Conservation (phyloP, 1,139 yeast species). For the Casaregolazyma lundiana region DNA sequence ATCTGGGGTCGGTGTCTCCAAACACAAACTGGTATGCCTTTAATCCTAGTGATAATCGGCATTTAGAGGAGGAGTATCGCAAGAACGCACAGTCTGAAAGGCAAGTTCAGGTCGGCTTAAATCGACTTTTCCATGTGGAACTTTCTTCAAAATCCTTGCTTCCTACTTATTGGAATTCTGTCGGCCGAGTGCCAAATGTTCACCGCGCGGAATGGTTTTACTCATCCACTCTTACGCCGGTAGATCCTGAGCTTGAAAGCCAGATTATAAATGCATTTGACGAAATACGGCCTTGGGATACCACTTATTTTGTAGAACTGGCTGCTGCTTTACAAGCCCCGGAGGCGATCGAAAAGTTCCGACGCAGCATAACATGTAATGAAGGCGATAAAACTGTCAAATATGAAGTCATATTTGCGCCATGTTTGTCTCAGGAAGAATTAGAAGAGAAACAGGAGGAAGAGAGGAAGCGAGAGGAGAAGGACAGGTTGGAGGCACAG, state of each 20-base stretch:
- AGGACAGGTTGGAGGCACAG: constrained; percentile 9
- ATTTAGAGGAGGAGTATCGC: constrained; percentile 11
- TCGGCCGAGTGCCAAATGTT: constrained; percentile 29
- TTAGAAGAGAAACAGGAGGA: constrained; percentile 1
- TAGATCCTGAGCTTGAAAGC: constrained; percentile 32
- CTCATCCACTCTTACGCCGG: constrained; percentile 32
- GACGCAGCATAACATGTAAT: constrained; percentile 22
- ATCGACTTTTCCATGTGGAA: constrained; percentile 33
- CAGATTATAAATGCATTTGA: constrained; percentile 27
- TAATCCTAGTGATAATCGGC: constrained; percentile 31
- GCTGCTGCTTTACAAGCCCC: constrained; percentile 32
- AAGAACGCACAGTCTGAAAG: constrained; percentile 11
- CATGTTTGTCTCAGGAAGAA: constrained; percentile 18
- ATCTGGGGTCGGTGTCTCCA: constrained; percentile 29
- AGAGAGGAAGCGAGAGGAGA: neutral
- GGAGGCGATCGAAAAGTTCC: constrained; percentile 30
- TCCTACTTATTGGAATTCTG: constrained; percentile 37
- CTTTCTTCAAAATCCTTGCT: constrained; percentile 21
- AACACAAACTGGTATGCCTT: constrained; percentile 36
- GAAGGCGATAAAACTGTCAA: constrained; percentile 14
- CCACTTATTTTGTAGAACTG: constrained; percentile 30
- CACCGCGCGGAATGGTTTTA: constrained; percentile 35
- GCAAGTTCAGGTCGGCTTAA: constrained; percentile 34
- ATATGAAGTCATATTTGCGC: constrained; percentile 30
- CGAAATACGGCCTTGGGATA: constrained; percentile 33